Percentiles rank a stretch among this genome's conserved stretches.
These are phyloP conservation scores for Alternaria burnsii DNA, from an alignment of 2,329 filamentous ascomycete species.

Conservation along the genomic window DNA sequence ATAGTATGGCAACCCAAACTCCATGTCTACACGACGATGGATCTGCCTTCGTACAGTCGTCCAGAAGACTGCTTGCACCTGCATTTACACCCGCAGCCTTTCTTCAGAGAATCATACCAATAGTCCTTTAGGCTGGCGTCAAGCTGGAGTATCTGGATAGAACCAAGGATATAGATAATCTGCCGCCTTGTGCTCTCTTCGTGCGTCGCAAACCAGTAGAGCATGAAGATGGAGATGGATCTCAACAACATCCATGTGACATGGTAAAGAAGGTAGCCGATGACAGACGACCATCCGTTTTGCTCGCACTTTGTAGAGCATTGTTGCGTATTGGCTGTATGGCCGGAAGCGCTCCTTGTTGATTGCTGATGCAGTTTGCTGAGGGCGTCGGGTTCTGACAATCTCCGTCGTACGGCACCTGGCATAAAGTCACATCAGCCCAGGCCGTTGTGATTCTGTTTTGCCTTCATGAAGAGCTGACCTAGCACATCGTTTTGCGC, in stretches of 20 bases:
- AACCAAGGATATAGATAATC: constrained; percentile 4
- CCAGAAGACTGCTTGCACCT: neutral
- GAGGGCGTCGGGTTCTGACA: neutral
- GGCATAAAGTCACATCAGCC: constrained; percentile 28
- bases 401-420: neutral
- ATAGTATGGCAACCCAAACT: neutral
- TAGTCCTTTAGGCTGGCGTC: constrained; percentile 11
- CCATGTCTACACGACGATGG: constrained; percentile 1
- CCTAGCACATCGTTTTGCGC: constrained; percentile 40
- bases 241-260: constrained; percentile 8
- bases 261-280: constrained; percentile 12
- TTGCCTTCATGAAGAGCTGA: constrained; percentile 49
- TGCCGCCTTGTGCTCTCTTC: neutral
- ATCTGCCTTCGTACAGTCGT: constrained; percentile 2
- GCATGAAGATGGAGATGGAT: constrained; percentile 4
- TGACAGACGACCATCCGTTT: neutral
- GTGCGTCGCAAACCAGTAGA: constrained; percentile 10
- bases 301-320: neutral
- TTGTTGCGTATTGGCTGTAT: neutral
- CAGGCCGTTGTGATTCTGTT: constrained; percentile 46
- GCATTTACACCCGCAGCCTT: constrained; percentile 10
- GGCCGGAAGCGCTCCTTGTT: neutral
- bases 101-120: constrained; percentile 12
- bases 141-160: constrained; percentile 8
- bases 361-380: neutral